These are phyloP conservation scores for Pythium rishiriense DNA, from an alignment of 352 stramenopile species.

Conservation along the genomic window DNA sequence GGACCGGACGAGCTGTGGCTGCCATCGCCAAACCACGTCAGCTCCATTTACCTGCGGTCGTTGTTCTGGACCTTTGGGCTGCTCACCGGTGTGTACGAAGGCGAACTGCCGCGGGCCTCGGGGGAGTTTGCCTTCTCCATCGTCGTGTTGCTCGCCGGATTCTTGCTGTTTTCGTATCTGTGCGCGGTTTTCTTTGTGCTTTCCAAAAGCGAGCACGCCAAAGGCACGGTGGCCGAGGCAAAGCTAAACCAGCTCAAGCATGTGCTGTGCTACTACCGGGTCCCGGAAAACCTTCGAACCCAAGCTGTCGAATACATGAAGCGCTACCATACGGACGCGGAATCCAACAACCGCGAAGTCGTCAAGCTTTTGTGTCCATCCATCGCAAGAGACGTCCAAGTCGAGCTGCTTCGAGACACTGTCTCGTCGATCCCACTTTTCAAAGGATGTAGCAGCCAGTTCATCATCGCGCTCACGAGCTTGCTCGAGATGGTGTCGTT, in stretches of 20 bases:
- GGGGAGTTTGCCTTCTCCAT: slow-evolving; percentile 52
- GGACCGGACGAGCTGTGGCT: slow-evolving; percentile 30
- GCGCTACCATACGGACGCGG: slow-evolving; percentile 65
- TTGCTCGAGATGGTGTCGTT: slow-evolving; percentile 66
- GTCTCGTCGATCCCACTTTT: slow-evolving; percentile 66
- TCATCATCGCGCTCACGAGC: slow-evolving; percentile 66
- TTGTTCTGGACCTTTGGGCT: slow-evolving; percentile 63
- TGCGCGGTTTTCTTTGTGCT: slow-evolving; percentile 69
- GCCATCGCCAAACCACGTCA: not conserved
- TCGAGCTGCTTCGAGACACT: slow-evolving; percentile 53
- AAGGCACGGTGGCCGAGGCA: slow-evolving; percentile 39
- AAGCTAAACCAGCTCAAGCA: slow-evolving; percentile 71
- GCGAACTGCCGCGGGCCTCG: slow-evolving; percentile 35
- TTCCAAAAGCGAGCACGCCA: slow-evolving; percentile 64
- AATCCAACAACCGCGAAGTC: slow-evolving; percentile 66
- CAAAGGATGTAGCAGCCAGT: slow-evolving; percentile 54
- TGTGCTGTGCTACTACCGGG: slow-evolving; percentile 60
- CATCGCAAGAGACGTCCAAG: slow-evolving; percentile 74
- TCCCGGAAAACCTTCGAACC: slow-evolving; percentile 47
- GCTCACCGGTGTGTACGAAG: slow-evolving; percentile 57
- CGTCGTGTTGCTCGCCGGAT: slow-evolving; percentile 45
- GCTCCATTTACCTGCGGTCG: slow-evolving; percentile 33
- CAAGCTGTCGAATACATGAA: slow-evolving; percentile 64
- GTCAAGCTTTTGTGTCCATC: slow-evolving; percentile 70
- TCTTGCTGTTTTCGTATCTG: slow-evolving; percentile 62